Base-by-base conservation (phyloP, 257 asterid genomes). In the Capsicum rhomboideum region DNA sequence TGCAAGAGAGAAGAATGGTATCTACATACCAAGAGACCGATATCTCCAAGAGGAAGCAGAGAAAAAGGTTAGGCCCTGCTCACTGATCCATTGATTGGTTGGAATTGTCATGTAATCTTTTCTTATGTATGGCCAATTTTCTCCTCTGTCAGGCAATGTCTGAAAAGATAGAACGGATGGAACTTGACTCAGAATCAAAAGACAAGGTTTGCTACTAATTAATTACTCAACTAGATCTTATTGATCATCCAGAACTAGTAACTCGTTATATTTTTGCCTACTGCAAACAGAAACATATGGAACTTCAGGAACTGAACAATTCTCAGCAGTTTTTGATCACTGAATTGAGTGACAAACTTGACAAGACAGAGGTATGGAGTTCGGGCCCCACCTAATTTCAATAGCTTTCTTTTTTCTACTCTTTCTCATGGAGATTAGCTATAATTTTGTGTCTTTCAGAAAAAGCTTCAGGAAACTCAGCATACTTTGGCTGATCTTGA, bases 1-100 rank as follows among this genome's bases (percentile, higher is more conserved):
- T 86, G 98, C 98, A 82, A 92, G 99, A 89, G 99, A 97, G 88
- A 97, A 97, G 92, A 97, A 97, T 84, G 98, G 99, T 64, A 93
- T 97, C 84, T 97, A 97, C 85, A 97, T 97, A 91, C 99, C 99
- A 59, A 93, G 88, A 88, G 99, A 97, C 69, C 94, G 99, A 64
- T 97, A 94, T 91, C 96, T 97, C 88, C 98, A 91, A 91, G 99
- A 95, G 0, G 99, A 97, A 92, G 97, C 99, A n/a, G 99, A 97
- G 89, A 97, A 95, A 89, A 97, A 95, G 98, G 98, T 92, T 17
- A 20, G 85, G 53, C 49, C 52, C 80, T 56, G 75, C 81, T 55
- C 77, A 71, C 67, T 54, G 71, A 71, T 82, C 49, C 59, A 68
- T 54, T 83, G 42, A 29, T 87, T 50, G 52, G 26, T 53, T 75